Percentiles rank a stretch among this genome's conserved stretches.
Conservation (phyloP, 2,329 filamentous ascomycete genomes). For the Tolypocladium capitatum region DNA sequence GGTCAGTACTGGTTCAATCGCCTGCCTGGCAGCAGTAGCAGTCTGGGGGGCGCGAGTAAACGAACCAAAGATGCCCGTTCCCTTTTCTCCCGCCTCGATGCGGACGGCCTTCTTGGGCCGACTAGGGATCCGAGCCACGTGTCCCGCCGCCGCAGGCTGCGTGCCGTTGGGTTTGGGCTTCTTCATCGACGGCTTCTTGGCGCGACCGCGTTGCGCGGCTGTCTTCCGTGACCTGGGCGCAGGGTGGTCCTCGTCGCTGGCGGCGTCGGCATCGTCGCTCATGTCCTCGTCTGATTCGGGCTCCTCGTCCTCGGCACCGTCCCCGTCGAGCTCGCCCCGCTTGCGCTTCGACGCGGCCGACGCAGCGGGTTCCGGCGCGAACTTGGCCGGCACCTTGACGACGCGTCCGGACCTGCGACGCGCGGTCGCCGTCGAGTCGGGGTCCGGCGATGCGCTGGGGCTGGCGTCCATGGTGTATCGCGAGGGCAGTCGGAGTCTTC, state of each 20-base stretch:
- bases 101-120: slow-evolving; percentile 43
- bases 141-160: slow-evolving; percentile 20
- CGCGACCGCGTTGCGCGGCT: slow-evolving; percentile 28
- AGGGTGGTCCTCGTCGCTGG: slow-evolving; percentile 30
- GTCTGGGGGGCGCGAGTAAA: slow-evolving; percentile 3
- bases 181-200: slow-evolving; percentile 47
- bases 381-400: slow-evolving; percentile 46
- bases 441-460: slow-evolving; percentile 23
- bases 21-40: slow-evolving; percentile 6
- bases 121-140: slow-evolving; percentile 33
- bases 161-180: slow-evolving; percentile 51
- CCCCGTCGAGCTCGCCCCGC: slow-evolving; percentile 34
- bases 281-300: slow-evolving; percentile 31
- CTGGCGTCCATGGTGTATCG: slow-evolving; percentile 8
- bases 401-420: slow-evolving; percentile 59
- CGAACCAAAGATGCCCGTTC: slow-evolving; percentile 44
- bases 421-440: slow-evolving; percentile 35
- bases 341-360: slow-evolving; percentile 43
- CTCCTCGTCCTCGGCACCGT: slow-evolving; percentile 35
- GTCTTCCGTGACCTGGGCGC: slow-evolving; percentile 21
- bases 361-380: slow-evolving; percentile 33
- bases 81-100: slow-evolving; percentile 36
- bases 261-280: slow-evolving; percentile 32
- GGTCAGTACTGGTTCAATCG: slow-evolving; percentile 8
- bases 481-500: slow-evolving; percentile 3